A percentile compares a stretch with the other conserved stretches of the same genome.
phyloP scores from a whole-genome alignment of 306 rosid species.

The Cucurbita moschata region DNA sequence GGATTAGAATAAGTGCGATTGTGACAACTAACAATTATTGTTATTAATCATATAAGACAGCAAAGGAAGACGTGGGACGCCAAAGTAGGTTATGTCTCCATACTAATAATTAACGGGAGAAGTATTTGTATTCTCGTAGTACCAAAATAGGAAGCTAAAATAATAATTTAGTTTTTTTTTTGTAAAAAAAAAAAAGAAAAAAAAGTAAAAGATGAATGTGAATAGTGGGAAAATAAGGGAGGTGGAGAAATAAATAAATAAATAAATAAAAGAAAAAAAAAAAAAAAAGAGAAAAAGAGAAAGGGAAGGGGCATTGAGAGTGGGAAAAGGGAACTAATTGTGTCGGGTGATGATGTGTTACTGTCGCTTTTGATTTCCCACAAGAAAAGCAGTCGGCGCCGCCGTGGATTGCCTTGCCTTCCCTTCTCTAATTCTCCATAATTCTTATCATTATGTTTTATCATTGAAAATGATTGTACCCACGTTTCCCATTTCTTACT shows the following conservation, averaged over 20 bases:
- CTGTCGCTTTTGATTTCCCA: neutral
- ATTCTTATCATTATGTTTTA: neutral
- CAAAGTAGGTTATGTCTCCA: too few species aligned
- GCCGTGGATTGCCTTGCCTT: neutral
- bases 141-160: too few species aligned
- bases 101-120: too few species aligned
- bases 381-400: constrained; percentile 6
- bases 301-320: neutral
- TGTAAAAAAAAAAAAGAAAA: too few species aligned
- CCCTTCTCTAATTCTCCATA: neutral
- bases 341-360: neutral
- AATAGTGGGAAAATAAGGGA: neutral
- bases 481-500: neutral
- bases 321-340: neutral
- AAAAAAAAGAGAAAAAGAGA: too few species aligned
- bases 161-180: too few species aligned
- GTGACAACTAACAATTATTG: too few species aligned
- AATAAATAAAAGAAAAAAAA: neutral
- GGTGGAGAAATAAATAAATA: neutral
- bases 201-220: neutral
- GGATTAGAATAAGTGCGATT: too few species aligned
- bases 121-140: too few species aligned
- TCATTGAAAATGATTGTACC: neutral
- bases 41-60: too few species aligned
- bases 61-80: too few species aligned